Evolutionary conservation across 2,329 filamentous ascomycete species (phyloP), one percentile per base, ranked within the genome.

Genomic region (Tolypocladium endophyticum): DNA sequence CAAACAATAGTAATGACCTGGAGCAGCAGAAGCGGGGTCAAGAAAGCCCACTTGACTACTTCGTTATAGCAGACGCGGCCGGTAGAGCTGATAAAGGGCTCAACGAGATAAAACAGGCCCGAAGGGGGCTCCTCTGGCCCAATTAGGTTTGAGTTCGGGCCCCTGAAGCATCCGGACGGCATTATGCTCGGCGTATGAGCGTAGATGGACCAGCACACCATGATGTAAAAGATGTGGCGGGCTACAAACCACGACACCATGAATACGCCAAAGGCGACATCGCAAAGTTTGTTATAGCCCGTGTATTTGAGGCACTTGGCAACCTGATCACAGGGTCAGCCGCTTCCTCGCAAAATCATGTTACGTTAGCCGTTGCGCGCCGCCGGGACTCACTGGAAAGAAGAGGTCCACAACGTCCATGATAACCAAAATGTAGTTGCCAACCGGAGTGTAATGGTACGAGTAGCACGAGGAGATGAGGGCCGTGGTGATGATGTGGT

Each of bases 291-390:
- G 63, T 85, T 84, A 73, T 83, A 91, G 62, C 88, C 88, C 57
- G 92, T 78, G 72, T 97, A 99, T 73, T 96, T 97, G 66, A 97
- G 84, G 68, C 92, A 90, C 75, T 99, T 99, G 66, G 94, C 94
- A 36, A 86, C 78, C 91, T 95, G 62, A 9, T 9, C 16, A 2
- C 14, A n/a, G 30, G 36, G 36, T 53, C 36, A 56, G 36, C 36
- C 20, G 4, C 2, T 8, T 4, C 18, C 25, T 11, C 52, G 4
- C 28, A 2, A 14, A n/a, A 36, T 45, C 20, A 56, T 16, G 52
- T 9, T 20, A 16, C 36, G 4, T 20, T n/a, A 11, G 28, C n/a
- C 23, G 3, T 28, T 7, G 7, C 43, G 20, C n/a, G 14, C 30
- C 20, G 25, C 6, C 53, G 58, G 38, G 72, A 62, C 87, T 72